Evolutionary conservation across 2,329 filamentous ascomycete species (phyloP).

Genomic region (Epicoccum sorghinum): DNA sequence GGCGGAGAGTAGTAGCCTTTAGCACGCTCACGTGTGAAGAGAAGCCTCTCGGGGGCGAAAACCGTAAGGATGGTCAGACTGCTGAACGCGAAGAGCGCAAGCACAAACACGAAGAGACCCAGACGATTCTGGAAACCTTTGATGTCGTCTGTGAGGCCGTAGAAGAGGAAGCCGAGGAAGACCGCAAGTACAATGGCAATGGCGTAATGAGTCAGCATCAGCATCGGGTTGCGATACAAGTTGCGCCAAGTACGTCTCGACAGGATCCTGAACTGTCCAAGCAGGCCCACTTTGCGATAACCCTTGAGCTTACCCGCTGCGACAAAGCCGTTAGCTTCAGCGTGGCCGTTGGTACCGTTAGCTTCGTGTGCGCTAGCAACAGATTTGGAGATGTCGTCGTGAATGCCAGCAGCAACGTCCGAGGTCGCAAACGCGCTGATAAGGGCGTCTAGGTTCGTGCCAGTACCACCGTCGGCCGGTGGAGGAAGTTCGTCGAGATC

Average conservation of each 20-base stretch:
- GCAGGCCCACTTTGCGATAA: conserved; percentile 80
- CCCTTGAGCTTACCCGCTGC: conserved; percentile 72
- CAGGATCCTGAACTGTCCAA: conserved; percentile 85
- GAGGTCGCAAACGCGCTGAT: conserved; percentile 78
- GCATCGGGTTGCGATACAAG: conserved; percentile 93
- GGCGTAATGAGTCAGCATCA: conserved; percentile 98
- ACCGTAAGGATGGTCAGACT: conserved; percentile 92
- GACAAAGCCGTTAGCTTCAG: conserved; percentile 57
- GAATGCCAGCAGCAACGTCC: conserved; percentile 74
- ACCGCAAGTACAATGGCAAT: conserved; percentile 95
- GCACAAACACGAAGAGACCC: conserved; percentile 95
- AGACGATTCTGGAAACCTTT: conserved; percentile 97
- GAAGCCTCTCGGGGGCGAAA: conserved; percentile 85
- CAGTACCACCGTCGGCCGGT: conserved; percentile 60
- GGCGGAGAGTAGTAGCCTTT: conserved; percentile 96
- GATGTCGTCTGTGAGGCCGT: conserved; percentile 93
- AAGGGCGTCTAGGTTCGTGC: conserved; percentile 82
- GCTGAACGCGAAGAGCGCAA: conserved; percentile 95
- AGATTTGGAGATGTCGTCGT: conserved; percentile 77
- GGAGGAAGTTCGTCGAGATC: conserved; percentile 69
- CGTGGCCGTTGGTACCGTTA: conserved; percentile 69
- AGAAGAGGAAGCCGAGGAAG: conserved; percentile 93
- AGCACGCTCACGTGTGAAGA: conserved; percentile 91
- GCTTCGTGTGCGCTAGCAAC: conserved; percentile 68
- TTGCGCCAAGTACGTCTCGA: conserved; percentile 95